A percentile compares a stretch with the other conserved stretches of the same genome.
phyloP scores from a whole-genome alignment of 305 asterid genomes.

The Plantago lanceolata region DNA sequence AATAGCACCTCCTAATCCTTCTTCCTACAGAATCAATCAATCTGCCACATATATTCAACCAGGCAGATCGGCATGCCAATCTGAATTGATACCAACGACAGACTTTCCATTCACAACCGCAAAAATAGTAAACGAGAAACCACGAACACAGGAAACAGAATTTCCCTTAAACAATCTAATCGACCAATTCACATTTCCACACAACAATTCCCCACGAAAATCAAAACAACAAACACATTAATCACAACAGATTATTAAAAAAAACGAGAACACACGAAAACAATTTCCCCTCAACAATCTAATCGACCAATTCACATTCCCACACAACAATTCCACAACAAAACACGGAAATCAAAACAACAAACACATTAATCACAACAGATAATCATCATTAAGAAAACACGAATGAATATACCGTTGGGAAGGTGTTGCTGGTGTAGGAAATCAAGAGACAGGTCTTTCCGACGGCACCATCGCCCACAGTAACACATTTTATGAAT shows the following conservation, averaged over 20 bases:
- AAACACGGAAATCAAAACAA: neutral
- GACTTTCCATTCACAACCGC: neutral
- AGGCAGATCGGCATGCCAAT: too few relatives aligned
- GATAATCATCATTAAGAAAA: neutral
- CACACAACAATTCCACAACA: neutral
- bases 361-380: neutral
- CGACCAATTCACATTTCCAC: neutral
- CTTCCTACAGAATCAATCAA: constrained; percentile 3
- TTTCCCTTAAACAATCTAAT: too few relatives aligned
- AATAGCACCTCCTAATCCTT: constrained; percentile 4
- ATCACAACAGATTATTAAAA: too few relatives aligned
- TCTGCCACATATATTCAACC: constrained; percentile 2
- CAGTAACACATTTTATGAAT: constrained; percentile 77
- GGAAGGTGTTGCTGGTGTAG: constrained; percentile 76
- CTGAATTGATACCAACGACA: too few relatives aligned
- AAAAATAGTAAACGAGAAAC: neutral
- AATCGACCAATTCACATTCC: neutral
- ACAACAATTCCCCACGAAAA: too few relatives aligned
- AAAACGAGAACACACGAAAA: too few relatives aligned
- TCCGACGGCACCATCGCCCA: constrained; percentile 83
- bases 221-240: neutral
- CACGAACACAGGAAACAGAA: too few relatives aligned
- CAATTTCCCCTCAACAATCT: too few relatives aligned
- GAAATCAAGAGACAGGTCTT: constrained; percentile 76
- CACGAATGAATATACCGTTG: constrained; percentile 46